Base-by-base conservation (phyloP, 768 basidiomycete species). In the Phaeotremella fagi region DNA sequence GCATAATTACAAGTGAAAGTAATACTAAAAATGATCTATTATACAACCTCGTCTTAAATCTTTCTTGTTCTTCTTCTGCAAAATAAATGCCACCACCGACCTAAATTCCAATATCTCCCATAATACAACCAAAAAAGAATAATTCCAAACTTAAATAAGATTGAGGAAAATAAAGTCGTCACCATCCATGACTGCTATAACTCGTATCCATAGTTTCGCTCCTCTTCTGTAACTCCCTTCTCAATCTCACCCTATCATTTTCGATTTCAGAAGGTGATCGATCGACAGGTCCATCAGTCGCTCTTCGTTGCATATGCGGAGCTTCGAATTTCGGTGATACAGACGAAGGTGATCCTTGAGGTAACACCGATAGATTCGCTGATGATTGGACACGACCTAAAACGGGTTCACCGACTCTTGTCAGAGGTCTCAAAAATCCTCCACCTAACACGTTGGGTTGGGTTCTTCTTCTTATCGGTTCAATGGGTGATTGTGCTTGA, bases 121-220 rank as follows among this genome's bases (percentile, higher is more conserved):
- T n/a, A n/a, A n/a, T n/a, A n/a, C n/a, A n/a, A n/a, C n/a, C n/a
- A n/a, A n/a, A n/a, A n/a, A n/a, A n/a, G n/a, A n/a, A n/a, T n/a
- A n/a, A n/a, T n/a, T n/a, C n/a, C n/a, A n/a, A n/a, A n/a, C n/a
- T n/a, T n/a, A n/a, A n/a, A n/a, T n/a, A n/a, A n/a, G n/a, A n/a
- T n/a, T n/a, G n/a, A n/a, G n/a, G n/a, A n/a, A n/a, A n/a, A n/a
- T n/a, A n/a, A n/a, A n/a, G n/a, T n/a, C n/a, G n/a, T n/a, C 22
- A 70, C 68, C 68, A 70, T 14, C 68, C 68, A 60, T 70, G 68
- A 37, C 41, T 25, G 20, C 68, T 48, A 59, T 70, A 70, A 51
- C 65, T 59, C 7, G 60, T 70, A 51, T 67, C 65, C 22, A 52
- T 58, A 25, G 54, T 52, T 29, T 55, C 54, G 28, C 52, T 55